A percentile compares a stretch with the other conserved stretches of the same genome.
phyloP scores from a whole-genome alignment of 208 protist genomes.

The Trypanosoma grayi region DNA sequence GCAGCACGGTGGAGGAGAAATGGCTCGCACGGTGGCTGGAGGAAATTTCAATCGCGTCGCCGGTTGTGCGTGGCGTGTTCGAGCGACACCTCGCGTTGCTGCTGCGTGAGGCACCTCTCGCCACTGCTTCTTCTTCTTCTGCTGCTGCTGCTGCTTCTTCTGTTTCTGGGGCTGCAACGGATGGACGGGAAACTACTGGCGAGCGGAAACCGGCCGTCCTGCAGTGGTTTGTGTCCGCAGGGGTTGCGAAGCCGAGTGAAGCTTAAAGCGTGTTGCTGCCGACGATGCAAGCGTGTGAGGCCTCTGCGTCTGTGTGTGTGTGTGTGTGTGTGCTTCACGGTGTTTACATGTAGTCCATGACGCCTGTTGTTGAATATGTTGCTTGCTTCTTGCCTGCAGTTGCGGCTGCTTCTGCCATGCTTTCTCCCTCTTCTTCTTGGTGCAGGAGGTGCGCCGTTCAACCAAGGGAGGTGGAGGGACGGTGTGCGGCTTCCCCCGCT shows the following conservation, averaged over 20 bases:
- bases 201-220: neutral
- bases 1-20: conserved; percentile 1
- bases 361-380: neutral
- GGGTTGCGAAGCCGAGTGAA: neutral
- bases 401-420: neutral
- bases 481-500: neutral
- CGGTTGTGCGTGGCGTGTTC: conserved; percentile 14
- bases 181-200: neutral
- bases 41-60: conserved; percentile 1
- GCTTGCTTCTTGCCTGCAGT: neutral
- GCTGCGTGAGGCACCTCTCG: conserved; percentile 3
- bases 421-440: neutral
- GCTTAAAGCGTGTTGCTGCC: neutral
- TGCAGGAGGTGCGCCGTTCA: neutral
- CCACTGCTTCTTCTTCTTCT: too few relatives aligned
- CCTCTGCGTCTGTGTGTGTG: neutral
- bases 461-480: neutral
- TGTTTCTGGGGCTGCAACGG: too few relatives aligned
- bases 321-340: neutral
- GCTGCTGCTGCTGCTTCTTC: too few relatives aligned
- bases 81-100: conserved; percentile 14
- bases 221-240: conserved; percentile 13
- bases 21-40: conserved; percentile 22
- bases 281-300: neutral
- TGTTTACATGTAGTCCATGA: too few relatives aligned